These are phyloP conservation scores for Diophrys appendiculata DNA, from an alignment of 73 alveolate genomes.

Conservation along the genomic window DNA sequence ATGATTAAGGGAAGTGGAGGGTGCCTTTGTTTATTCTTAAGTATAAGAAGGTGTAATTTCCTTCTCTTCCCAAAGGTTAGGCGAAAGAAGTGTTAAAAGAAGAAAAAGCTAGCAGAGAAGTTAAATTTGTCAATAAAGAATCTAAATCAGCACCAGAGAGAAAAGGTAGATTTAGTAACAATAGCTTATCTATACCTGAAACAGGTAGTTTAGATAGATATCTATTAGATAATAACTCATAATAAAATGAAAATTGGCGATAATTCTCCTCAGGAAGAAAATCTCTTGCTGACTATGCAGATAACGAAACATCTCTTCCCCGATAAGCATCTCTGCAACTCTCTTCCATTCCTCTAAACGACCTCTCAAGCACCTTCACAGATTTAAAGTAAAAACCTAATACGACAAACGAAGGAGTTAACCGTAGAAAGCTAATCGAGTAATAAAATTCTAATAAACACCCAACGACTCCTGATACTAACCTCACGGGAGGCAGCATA, in stretches of 20 bases:
- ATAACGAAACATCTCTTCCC: background rate
- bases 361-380: background rate
- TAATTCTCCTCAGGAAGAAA: conserved; percentile 27
- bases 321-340: background rate
- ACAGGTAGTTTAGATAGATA: background rate
- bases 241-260: conserved; percentile 34
- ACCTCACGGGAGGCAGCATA: no score
- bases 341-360: background rate
- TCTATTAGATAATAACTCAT: no score
- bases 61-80: conserved; percentile 3
- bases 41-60: conserved; percentile 16
- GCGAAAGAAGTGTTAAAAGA: conserved; percentile 17
- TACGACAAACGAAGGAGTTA: conserved; percentile 8
- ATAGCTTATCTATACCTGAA: no score
- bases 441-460: no score
- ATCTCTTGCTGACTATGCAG: conserved; percentile 39
- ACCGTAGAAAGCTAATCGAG: background rate
- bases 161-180: background rate
- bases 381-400: background rate
- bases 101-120: conserved; percentile 12
- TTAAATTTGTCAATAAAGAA: background rate
- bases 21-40: conserved; percentile 47
- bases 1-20: conserved; percentile 22
- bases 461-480: no score
- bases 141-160: no score